Base-by-base conservation (phyloP, 106 monocot genomes). In the Dioscorea zingiberensis region DNA sequence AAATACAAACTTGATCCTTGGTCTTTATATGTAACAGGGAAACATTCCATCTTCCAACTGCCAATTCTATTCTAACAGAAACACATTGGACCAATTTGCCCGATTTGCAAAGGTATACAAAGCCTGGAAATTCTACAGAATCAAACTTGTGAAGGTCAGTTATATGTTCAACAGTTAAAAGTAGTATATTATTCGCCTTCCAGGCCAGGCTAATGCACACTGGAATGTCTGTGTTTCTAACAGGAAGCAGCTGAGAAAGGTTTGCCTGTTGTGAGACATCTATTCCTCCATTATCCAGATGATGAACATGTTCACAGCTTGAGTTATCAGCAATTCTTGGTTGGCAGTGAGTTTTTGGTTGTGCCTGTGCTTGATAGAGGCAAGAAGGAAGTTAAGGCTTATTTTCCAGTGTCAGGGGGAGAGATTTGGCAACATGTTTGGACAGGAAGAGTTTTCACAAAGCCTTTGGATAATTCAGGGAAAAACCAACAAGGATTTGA, bases 241-340 rank as follows among this genome's bases (percentile, higher is more conserved):
- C 77, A 92, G 85, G 93, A 93, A 60, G 88, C 88, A 56, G 68
- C 93, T 25, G 25, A 78, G 73, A 93, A 67, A 64, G 93, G 93
- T 19, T 65, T 93, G 23, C 93, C 93, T 6, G 76, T 93, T 47
- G 71, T 67, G 9, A 44, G 88, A 11, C 93, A 93, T 74, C 73
- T 93, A 25, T 93, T 93, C 77, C 82, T 93, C 25, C 88, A 93
- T 77, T 93, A 93, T 66, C 93, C 88, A 26, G 47, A 88, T 18
- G 93, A 93, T 48, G 67, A 81, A 30, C 73, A 62, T 48, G 87
- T 88, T 8, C 83, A 80, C 47, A 71, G 59, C 14, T 54, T 88
- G 18, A 93, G 66, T 21, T 93, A 88, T 55, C 72, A 93, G 60
- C 88, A 93, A 32, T 93, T 88, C 66, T 65, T 93, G 54, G 74